Evolutionary conservation across 1,284 basidiomycete species (phyloP), one percentile per base, ranked within the genome.

Genomic region (Ustanciosporium gigantosporum): DNA sequence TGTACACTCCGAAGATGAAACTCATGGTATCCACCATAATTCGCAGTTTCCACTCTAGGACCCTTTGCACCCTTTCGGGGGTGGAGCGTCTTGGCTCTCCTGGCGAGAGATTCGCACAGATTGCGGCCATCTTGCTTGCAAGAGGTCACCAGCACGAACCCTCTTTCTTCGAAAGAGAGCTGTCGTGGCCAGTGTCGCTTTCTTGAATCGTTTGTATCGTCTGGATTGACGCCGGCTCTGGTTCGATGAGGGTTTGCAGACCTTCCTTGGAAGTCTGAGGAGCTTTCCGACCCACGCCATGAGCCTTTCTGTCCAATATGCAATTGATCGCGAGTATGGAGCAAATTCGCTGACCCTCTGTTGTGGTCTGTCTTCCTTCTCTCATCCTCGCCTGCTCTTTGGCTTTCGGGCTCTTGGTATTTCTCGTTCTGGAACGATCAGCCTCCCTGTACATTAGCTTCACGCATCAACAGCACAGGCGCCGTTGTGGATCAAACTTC

Each of bases 261-360:
- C 74, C 74, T 77, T 77, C 74, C 74, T 77, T 77, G 74, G 74
- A 77, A 76, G 74, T 77, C 74, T 74, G 74, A 77, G 70, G 65
- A 46, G 56, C 32, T 34, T 43, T 35, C 40, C n/a, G n/a, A n/a
- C n/a, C n/a, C n/a, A n/a, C n/a, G n/a, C n/a, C n/a, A n/a, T n/a
- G n/a, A n/a, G 25, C 13, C 23, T 29, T 34, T 29, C n/a, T n/a
- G n/a, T n/a, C n/a, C n/a, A n/a, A n/a, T n/a, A n/a, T n/a, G n/a
- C n/a, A n/a, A n/a, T n/a, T n/a, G n/a, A n/a, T n/a, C n/a, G n/a
- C n/a, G n/a, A n/a, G n/a, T n/a, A n/a, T n/a, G n/a, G n/a, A n/a
- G n/a, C n/a, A n/a, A n/a, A n/a, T n/a, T n/a, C n/a, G n/a, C n/a
- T n/a, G n/a, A n/a, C n/a, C n/a, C n/a, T n/a, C n/a, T 41, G 36